Evolutionary conservation across 1,284 basidiomycete species (phyloP).

Genomic region (Phaffia rhodozyma): DNA sequence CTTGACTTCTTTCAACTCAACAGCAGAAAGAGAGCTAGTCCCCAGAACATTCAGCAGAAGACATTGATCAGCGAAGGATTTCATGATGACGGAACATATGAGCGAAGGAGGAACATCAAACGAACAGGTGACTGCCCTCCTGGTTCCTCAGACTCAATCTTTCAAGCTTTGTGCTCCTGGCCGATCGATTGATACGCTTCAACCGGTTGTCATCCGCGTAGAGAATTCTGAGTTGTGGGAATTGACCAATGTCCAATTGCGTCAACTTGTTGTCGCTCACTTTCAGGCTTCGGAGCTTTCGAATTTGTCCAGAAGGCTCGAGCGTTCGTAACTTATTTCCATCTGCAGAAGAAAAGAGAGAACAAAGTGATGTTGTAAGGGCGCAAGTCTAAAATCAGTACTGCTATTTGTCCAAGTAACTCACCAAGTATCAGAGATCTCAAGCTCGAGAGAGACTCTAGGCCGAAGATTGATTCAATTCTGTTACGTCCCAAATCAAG

Average conservation of each 20-base stretch:
- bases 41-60: neutral
- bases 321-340: slow-evolving; percentile 44
- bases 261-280: slow-evolving; percentile 69
- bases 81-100: slow-evolving; percentile 4
- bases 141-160: slow-evolving; percentile 88
- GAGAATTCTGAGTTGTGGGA: slow-evolving; percentile 70
- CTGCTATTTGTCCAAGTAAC: slow-evolving; percentile 29
- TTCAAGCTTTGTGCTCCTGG: slow-evolving; percentile 55
- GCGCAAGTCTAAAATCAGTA: neutral
- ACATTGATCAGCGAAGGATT: neutral
- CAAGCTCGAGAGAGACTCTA: slow-evolving; percentile 52
- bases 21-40: slow-evolving; percentile 39
- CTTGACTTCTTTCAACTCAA: slow-evolving; percentile 76
- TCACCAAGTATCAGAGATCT: slow-evolving; percentile 67
- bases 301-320: slow-evolving; percentile 37
- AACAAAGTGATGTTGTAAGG: neutral
- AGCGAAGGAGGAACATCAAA: slow-evolving; percentile 24
- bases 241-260: slow-evolving; percentile 52
- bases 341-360: slow-evolving; percentile 42
- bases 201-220: slow-evolving; percentile 84
- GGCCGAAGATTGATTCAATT: slow-evolving; percentile 48
- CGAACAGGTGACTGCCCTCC: slow-evolving; percentile 57
- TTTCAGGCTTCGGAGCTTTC: slow-evolving; percentile 67
- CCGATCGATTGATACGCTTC: slow-evolving; percentile 37
- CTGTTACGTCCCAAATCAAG: slow-evolving; percentile 71